Evolutionary conservation across 768 basidiomycete species (phyloP), one percentile per base, ranked within the genome.

Genomic region (Hebeloma cylindrosporum): DNA sequence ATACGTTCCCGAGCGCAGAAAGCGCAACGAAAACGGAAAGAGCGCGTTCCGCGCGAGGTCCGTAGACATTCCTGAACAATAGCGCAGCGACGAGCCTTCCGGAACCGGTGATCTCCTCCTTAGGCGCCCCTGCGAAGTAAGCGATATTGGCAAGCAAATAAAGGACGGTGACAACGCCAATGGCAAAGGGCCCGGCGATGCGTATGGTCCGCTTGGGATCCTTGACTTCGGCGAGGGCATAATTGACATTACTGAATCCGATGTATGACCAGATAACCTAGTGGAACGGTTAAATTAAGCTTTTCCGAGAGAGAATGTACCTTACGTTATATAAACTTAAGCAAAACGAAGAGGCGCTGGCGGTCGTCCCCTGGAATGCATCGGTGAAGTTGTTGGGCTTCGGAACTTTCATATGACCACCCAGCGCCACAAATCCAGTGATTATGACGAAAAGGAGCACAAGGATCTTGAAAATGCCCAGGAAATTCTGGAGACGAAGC

Each of bases 161-260:
- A 5, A 81, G 64, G 0, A 75, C 56, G 0, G 81, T 68, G 13
- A 83, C 77, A 9, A 73, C 64, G 5, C 58, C 47, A 44, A 88
- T 72, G 0, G 82, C 83, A 1, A 82, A 61, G 4, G 85, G 82
- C 2, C 78, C 82, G 0, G 85, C 84, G n/a, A 74, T 68, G 45
- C 75, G 75, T 53, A 89, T 67, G 0, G 83, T 86, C 16, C 75
- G 71, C 5, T 75, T 64, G 0, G 85, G 86, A 47, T 86, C 69
- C 34, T 72, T 72, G 7, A 84, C 71, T 46, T 88, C 84, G 1
- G 77, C 74, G 9, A 86, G 67, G 0, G 78, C 80, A 52, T 85
- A 86, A 57, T 86, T 85, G 22, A 77, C 80, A 51, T 82, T 84
- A 23, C 74, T 77, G 59, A 80, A 87, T 1, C 85, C 85, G 27